Conservation (phyloP, 2,329 filamentous ascomycete genomes). For the Tothia fuscella region DNA sequence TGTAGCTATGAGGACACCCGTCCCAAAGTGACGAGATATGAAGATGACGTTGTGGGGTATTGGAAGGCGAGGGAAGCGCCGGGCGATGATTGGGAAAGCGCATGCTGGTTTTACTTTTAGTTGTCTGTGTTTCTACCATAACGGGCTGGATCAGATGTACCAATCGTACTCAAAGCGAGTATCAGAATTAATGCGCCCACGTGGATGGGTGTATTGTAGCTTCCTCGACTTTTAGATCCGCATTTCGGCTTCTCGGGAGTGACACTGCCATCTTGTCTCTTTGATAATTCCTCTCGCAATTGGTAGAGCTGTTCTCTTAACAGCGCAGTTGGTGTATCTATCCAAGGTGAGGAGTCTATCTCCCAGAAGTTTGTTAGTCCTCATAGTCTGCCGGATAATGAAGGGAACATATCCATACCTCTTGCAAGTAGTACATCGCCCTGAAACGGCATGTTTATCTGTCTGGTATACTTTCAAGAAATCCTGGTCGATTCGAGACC, state of each 20-base stretch:
- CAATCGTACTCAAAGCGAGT: conserved; percentile 41
- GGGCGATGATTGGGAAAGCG: conserved; percentile 47
- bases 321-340: conserved; percentile 29
- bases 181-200: conserved; percentile 48
- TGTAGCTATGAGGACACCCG: conserved; percentile 44
- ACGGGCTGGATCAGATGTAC: conserved; percentile 20
- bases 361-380: too few species aligned
- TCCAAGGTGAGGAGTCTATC: too few species aligned
- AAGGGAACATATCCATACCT: too few species aligned
- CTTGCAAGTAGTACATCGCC: too few species aligned
- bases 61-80: conserved; percentile 46
- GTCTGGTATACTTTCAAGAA: too few species aligned
- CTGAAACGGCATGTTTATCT: too few species aligned
- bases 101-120: too few species aligned
- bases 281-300: conserved; percentile 37
- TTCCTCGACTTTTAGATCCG: conserved; percentile 32
- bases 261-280: conserved; percentile 34
- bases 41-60: conserved; percentile 48
- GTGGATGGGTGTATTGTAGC: conserved; percentile 45
- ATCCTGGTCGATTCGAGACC: too few species aligned
- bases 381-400: too few species aligned
- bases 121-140: too few species aligned
- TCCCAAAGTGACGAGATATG: conserved; percentile 47
- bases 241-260: conserved; percentile 35
- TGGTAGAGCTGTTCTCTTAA: too few species aligned